Evolutionary conservation across 768 basidiomycete genomes (phyloP).

Genomic region (Pisolithus microcarpus): DNA sequence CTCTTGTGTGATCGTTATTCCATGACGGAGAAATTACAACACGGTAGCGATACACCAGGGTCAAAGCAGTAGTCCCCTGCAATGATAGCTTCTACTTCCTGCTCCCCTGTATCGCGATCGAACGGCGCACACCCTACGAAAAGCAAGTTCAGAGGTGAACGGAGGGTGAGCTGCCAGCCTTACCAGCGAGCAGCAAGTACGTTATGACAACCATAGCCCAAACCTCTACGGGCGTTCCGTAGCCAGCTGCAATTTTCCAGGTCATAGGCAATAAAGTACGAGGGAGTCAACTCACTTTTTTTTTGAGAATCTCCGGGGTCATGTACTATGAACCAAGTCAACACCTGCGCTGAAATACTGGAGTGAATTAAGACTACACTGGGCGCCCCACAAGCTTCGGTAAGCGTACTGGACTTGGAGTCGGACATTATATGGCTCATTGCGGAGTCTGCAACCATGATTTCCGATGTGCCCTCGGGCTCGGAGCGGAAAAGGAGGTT

Average conservation of each 20-base stretch:
- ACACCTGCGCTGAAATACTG: background rate
- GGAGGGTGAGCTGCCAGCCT: background rate
- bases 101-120: constrained; percentile 79
- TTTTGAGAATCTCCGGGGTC: constrained; percentile 95
- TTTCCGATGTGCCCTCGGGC: constrained; percentile 77
- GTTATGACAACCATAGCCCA: constrained; percentile 99
- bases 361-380: constrained; percentile 44
- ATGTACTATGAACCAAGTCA: constrained; percentile 54
- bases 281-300: constrained; percentile 51
- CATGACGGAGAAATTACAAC: background rate
- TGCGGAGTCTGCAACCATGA: constrained; percentile 97
- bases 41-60: constrained; percentile 38
- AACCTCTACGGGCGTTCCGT: constrained; percentile 92
- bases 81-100: constrained; percentile 95
- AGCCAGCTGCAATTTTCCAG: constrained; percentile 52
- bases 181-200: constrained; percentile 83
- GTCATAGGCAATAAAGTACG: background rate
- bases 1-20: constrained; percentile 26
- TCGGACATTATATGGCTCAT: constrained; percentile 87
- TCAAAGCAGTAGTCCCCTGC: constrained; percentile 89
- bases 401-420: constrained; percentile 78
- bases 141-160: background rate
- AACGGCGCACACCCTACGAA: constrained; percentile 85
- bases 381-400: constrained; percentile 93
- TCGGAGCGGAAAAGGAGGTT: constrained; percentile 91